Percentiles rank a stretch among this genome's conserved stretches.
Conservation (phyloP, 306 rosid species). For the Cotoneaster glaucophyllus region DNA sequence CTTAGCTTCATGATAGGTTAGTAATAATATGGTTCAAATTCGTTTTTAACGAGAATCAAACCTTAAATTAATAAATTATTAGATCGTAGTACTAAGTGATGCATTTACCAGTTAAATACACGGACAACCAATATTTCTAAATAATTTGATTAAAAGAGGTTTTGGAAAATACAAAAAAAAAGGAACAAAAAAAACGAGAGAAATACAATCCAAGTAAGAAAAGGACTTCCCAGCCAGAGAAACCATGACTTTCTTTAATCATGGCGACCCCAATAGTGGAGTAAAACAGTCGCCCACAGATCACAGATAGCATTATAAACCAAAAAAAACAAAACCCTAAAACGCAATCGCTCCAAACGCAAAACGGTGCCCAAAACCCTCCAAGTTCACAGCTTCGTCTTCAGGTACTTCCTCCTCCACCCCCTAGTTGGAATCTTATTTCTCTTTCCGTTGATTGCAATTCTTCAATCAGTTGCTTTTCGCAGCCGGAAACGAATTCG, state of each 20-base stretch:
- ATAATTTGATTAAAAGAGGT: not conserved
- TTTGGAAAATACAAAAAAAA: not conserved
- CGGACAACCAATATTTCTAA: not conserved
- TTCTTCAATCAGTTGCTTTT: not conserved
- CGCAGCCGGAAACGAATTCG: not conserved
- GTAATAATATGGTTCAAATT: too few relatives aligned
- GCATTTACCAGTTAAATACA: not conserved
- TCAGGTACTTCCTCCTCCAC: constrained; percentile 3
- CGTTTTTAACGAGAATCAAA: fast-evolving
- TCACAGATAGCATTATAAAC: not conserved
- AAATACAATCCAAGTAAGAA: not conserved
- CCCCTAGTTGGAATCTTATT: not conserved
- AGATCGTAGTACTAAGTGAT: too few relatives aligned
- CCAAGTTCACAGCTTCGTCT: not conserved
- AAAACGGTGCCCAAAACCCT: not conserved
- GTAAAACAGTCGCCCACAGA: not conserved
- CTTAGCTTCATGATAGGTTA: fast-evolving
- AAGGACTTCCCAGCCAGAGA: not conserved
- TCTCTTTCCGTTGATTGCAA: not conserved
- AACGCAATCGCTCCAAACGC: not conserved
- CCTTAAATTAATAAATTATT: too few relatives aligned
- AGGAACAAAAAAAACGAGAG: not conserved
- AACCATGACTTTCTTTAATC: not conserved
- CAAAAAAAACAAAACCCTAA: not conserved
- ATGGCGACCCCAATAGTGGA: not conserved